Conservation (phyloP, 2,329 filamentous ascomycete genomes). For the Dothiorella sarmentorum region DNA sequence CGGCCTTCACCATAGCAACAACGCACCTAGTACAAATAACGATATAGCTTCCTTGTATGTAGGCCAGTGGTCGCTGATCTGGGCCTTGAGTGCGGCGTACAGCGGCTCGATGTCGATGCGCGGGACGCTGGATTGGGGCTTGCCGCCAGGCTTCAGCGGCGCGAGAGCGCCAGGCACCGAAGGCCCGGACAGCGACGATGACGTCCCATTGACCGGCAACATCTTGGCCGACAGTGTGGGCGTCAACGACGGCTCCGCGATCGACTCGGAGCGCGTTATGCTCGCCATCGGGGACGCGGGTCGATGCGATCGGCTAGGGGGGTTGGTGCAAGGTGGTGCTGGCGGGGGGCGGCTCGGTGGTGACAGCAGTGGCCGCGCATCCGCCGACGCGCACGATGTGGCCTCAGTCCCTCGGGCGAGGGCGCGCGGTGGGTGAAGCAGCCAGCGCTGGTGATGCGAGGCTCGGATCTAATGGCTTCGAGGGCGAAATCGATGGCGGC, state of each 20-base stretch:
- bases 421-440: not conserved
- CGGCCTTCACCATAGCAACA: not conserved
- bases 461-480: not conserved
- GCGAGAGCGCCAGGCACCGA: slow-evolving; percentile 20
- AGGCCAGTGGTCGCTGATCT: slow-evolving; percentile 56
- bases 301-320: slow-evolving; percentile 20
- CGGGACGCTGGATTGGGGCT: slow-evolving; percentile 49
- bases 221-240: slow-evolving; percentile 33
- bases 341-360: slow-evolving; percentile 21
- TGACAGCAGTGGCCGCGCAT: slow-evolving; percentile 19
- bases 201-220: slow-evolving; percentile 27
- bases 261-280: slow-evolving; percentile 37
- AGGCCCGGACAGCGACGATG: not conserved
- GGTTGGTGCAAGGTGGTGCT: slow-evolving; percentile 22
- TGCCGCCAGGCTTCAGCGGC: slow-evolving; percentile 30
- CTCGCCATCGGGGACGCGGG: slow-evolving; percentile 32
- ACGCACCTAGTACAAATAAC: slow-evolving; percentile 55
- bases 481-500: slow-evolving; percentile 9
- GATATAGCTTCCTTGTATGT: slow-evolving; percentile 58
- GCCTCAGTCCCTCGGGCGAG: slow-evolving; percentile 16
- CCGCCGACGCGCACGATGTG: too few species aligned
- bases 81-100: slow-evolving; percentile 58
- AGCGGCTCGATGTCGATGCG: slow-evolving; percentile 62
- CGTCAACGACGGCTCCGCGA: slow-evolving; percentile 32
- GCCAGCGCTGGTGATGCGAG: slow-evolving; percentile 9